A percentile compares a stretch with the other conserved stretches of the same genome.
Evolutionary conservation across 1,284 basidiomycete species (phyloP).

Genomic region (Trametes pubescens): DNA sequence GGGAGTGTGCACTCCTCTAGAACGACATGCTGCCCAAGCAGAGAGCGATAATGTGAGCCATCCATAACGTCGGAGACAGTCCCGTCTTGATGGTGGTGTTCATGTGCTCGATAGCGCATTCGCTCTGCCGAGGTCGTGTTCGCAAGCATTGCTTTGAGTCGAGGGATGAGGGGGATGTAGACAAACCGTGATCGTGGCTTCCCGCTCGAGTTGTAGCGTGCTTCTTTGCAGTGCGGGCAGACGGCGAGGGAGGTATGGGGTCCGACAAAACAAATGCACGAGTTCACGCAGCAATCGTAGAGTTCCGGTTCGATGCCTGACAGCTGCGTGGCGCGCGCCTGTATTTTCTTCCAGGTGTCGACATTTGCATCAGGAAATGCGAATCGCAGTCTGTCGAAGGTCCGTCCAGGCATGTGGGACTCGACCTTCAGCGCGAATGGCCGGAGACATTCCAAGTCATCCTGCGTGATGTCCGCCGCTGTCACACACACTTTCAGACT

Average conservation of each 20-base stretch:
- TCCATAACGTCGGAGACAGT: not conserved
- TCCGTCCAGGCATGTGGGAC: constrained; percentile 28
- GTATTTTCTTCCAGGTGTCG: constrained; percentile 17
- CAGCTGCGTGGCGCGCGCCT: not conserved
- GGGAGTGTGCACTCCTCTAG: not conserved
- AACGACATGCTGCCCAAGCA: not conserved
- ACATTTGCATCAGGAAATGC: constrained; percentile 29
- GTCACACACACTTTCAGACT: too few species aligned
- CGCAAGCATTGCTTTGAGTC: not conserved
- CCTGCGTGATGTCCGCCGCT: constrained; percentile 23
- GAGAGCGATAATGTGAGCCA: not conserved
- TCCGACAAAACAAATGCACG: too few species aligned
- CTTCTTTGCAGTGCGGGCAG: not conserved
- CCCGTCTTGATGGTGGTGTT: not conserved
- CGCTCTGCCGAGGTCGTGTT: not conserved
- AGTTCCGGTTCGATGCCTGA: not conserved
- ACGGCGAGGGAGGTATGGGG: too few species aligned
- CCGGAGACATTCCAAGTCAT: constrained; percentile 24
- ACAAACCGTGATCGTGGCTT: not conserved
- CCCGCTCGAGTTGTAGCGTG: not conserved
- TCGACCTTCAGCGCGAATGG: constrained; percentile 36
- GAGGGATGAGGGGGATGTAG: not conserved
- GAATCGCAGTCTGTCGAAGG: constrained; percentile 29
- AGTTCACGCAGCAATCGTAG: not conserved
- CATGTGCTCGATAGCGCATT: not conserved